These are phyloP conservation scores for Penicillium tannophilum DNA, from an alignment of 495 filamentous ascomycete genomes.

Conservation along the genomic window DNA sequence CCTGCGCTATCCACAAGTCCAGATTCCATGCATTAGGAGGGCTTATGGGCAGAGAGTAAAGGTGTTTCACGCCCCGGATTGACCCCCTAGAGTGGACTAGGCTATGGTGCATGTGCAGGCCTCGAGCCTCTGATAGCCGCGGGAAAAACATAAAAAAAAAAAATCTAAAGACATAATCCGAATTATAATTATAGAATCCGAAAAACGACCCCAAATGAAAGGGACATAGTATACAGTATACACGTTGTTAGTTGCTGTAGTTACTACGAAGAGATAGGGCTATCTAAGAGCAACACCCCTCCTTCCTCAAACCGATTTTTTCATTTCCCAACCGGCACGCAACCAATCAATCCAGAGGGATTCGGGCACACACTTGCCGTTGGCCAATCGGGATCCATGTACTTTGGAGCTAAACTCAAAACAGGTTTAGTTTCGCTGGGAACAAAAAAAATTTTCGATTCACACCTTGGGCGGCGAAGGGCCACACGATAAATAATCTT, in stretches of 20 bases:
- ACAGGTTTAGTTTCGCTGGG: conserved; percentile 1
- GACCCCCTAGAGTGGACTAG: conserved; percentile 7
- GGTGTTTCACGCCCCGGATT: conserved; percentile 20
- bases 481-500: conserved; percentile 54
- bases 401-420: not conserved
- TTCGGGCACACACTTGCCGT: conserved; percentile 14
- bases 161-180: not conserved
- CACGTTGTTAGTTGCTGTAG: not conserved
- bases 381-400: conserved; percentile 16
- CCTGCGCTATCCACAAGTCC: not conserved
- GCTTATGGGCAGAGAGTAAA: not conserved
- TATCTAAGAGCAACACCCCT: not conserved
- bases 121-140: conserved; percentile 13
- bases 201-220: not conserved
- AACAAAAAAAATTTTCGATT: conserved; percentile 24
- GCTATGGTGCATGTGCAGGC: conserved; percentile 15
- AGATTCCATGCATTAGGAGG: not conserved
- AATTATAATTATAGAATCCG: not conserved
- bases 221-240: not conserved
- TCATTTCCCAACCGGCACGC: not conserved
- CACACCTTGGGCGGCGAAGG: conserved; percentile 30
- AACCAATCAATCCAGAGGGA: conserved; percentile 7
- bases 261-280: not conserved
- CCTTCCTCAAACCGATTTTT: not conserved
- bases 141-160: conserved; percentile 7